phyloP scores from a whole-genome alignment of 108 stramenopile genomes.

The Nannochloropsis granulata region DNA sequence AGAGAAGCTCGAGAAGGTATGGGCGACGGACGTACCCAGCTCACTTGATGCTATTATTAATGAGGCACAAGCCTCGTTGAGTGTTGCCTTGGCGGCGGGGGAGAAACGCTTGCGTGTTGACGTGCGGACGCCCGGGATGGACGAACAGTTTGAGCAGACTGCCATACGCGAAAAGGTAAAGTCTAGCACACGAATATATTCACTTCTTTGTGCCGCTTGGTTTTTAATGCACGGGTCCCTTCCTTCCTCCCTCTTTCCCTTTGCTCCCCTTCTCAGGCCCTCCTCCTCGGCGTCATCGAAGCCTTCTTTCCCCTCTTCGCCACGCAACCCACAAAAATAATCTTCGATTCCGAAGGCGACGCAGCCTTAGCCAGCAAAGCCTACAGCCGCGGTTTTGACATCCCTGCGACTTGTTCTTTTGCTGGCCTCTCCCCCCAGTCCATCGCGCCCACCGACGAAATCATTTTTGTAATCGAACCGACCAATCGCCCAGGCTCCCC shows the following conservation, averaged over 20 bases:
- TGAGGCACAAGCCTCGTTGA: neutral
- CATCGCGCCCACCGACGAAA: neutral
- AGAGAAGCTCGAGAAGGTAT: neutral
- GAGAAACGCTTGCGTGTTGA: neutral
- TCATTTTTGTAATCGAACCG: neutral
- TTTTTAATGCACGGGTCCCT: too few species aligned
- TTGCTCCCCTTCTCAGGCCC: neutral
- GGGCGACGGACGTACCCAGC: neutral
- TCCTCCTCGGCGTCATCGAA: neutral
- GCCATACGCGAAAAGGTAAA: neutral
- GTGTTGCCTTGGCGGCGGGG: neutral
- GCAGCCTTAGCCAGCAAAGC: neutral
- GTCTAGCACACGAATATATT: neutral
- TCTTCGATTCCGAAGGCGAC: neutral
- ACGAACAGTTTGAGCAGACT: neutral
- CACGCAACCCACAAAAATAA: neutral
- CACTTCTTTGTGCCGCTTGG: too few species aligned
- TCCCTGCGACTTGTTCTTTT: neutral
- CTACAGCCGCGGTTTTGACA: neutral
- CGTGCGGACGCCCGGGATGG: neutral
- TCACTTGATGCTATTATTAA: neutral
- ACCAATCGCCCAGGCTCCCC: neutral
- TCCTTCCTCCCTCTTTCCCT: neutral
- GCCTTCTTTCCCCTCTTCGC: neutral
- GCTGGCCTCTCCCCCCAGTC: neutral